These are phyloP conservation scores for Chiua sp. DNA, from an alignment of 1,284 basidiomycete species.

Conservation along the genomic window DNA sequence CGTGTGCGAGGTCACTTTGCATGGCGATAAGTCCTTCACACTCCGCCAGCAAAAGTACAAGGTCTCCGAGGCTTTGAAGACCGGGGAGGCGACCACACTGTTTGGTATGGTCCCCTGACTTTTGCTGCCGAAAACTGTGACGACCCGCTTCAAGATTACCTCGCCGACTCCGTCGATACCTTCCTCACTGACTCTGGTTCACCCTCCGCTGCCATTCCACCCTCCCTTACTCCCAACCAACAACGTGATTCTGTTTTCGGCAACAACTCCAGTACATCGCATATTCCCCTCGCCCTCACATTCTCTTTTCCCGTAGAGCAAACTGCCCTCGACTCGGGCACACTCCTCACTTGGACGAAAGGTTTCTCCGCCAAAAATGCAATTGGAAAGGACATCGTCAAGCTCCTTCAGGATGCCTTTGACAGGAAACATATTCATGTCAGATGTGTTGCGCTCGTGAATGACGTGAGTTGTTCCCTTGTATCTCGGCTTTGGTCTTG, in stretches of 20 bases:
- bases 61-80: constrained; percentile 89
- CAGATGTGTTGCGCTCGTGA: constrained; percentile 93
- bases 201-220: constrained; percentile 48
- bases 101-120: constrained; percentile 67
- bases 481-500: background rate
- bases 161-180: constrained; percentile 94
- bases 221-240: constrained; percentile 39
- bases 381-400: constrained; percentile 91
- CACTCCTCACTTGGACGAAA: constrained; percentile 97
- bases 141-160: constrained; percentile 70
- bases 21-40: constrained; percentile 87
- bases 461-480: constrained; percentile 73
- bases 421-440: constrained; percentile 95
- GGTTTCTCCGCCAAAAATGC: constrained; percentile 93
- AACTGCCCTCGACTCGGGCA: constrained; percentile 89
- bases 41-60: constrained; percentile 95
- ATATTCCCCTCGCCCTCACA: constrained; percentile 86
- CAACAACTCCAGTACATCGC: constrained; percentile 48
- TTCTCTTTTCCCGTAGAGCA: constrained; percentile 99
- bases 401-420: constrained; percentile 92
- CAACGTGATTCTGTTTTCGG: constrained; percentile 27
- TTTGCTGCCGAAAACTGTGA: constrained; percentile 8
- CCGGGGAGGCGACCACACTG: constrained; percentile 81
- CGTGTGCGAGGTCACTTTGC: constrained; percentile 91
- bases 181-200: constrained; percentile 79